Evolutionary conservation across 2,329 filamentous ascomycete species (phyloP).

Genomic region (Aspergillus sp.): DNA sequence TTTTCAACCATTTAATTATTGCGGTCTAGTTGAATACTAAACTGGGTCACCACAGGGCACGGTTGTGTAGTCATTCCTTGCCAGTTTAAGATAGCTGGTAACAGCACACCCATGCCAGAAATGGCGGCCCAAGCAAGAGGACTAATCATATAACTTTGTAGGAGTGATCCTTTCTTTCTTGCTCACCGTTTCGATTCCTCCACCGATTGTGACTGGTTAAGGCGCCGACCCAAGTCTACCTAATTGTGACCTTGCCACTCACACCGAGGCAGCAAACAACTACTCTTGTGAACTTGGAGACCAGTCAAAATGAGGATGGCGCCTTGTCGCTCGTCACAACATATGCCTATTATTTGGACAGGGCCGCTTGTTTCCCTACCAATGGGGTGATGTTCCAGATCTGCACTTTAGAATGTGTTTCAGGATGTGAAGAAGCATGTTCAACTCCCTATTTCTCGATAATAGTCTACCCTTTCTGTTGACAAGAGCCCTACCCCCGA

Average conservation of each 20-base stretch:
- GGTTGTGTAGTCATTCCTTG: constrained; percentile 3
- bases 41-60: constrained; percentile 19
- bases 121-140: constrained; percentile 20
- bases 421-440: constrained; percentile 7
- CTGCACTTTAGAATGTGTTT: background rate
- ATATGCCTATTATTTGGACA: background rate
- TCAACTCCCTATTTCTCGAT: background rate
- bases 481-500: background rate
- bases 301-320: background rate
- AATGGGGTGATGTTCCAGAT: constrained; percentile 15
- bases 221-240: background rate
- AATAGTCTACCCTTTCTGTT: background rate
- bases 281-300: background rate
- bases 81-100: constrained; percentile 3
- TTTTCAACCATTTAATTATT: background rate
- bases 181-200: background rate
- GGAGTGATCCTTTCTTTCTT: background rate
- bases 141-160: constrained; percentile 6
- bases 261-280: background rate
- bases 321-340: background rate
- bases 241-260: constrained; percentile 4
- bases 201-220: background rate
- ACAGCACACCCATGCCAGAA: constrained; percentile 3
- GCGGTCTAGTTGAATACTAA: constrained; percentile 15
- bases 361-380: background rate